Evolutionary conservation across 169 alveolate genomes (phyloP).

Genomic region (Cryptosporidium viatorum): DNA sequence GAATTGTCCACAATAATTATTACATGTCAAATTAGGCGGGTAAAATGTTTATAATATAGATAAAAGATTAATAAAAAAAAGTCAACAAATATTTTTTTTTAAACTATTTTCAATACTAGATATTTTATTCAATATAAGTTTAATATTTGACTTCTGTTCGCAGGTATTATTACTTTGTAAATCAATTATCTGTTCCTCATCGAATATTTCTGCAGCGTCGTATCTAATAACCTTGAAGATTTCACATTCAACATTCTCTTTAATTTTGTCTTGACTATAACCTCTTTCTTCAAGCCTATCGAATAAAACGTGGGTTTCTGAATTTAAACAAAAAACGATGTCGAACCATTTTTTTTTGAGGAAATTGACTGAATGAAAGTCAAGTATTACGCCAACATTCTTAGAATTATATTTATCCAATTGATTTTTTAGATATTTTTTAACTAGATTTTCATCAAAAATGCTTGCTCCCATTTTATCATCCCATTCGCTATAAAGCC

Average conservation of each 20-base stretch:
- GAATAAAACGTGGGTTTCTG: slow-evolving; percentile 79
- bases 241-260: slow-evolving; percentile 84
- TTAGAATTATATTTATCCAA: slow-evolving; percentile 58
- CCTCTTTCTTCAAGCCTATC: slow-evolving; percentile 82
- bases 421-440: slow-evolving; percentile 77
- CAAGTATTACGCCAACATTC: slow-evolving; percentile 79
- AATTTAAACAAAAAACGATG: slow-evolving; percentile 78
- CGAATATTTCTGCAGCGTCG: slow-evolving; percentile 78
- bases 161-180: slow-evolving; percentile 76
- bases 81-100: not conserved
- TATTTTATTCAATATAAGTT: slow-evolving; percentile 54
- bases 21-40: slow-evolving; percentile 62
- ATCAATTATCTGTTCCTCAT: slow-evolving; percentile 74
- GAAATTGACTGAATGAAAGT: slow-evolving; percentile 81
- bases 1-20: slow-evolving; percentile 61
- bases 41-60: not conserved
- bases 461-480: slow-evolving; percentile 82
- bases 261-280: slow-evolving; percentile 79
- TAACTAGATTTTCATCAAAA: slow-evolving; percentile 82
- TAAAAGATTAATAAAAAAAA: not conserved
- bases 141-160: slow-evolving; percentile 81
- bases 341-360: slow-evolving; percentile 81
- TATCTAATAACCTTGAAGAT: slow-evolving; percentile 81
- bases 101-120: not conserved
- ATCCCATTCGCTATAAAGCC: slow-evolving; percentile 81